phyloP scores from a whole-genome alignment of 192 early-diverging fungal species.

The Dissophora ornata region DNA sequence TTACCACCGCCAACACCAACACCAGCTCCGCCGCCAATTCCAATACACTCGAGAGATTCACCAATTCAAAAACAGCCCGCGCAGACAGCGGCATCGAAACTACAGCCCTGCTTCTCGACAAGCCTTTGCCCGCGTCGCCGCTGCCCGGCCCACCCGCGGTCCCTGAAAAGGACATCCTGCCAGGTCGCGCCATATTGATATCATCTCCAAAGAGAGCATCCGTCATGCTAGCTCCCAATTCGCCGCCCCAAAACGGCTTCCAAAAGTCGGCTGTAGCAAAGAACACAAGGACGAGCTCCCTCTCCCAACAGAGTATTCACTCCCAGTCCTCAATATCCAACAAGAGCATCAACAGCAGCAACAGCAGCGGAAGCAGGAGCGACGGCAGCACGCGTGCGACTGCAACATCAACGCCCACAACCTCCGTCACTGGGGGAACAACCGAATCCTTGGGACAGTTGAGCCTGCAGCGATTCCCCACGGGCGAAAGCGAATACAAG shows the following conservation, averaged over 20 bases:
- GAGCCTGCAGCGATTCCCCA: slow-evolving; percentile 45
- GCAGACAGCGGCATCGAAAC: too few species aligned
- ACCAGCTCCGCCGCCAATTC: slow-evolving; percentile 1
- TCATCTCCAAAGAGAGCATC: background rate
- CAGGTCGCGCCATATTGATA: background rate
- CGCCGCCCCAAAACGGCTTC: background rate
- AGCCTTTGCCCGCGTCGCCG: slow-evolving; percentile 21
- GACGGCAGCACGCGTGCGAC: slow-evolving; percentile 5
- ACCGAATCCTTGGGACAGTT: slow-evolving; percentile 41
- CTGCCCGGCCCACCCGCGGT: background rate
- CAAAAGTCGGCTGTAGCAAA: background rate
- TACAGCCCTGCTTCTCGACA: slow-evolving; percentile 4
- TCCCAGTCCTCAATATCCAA: slow-evolving; percentile 32
- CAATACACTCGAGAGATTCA: background rate
- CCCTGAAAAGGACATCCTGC: background rate
- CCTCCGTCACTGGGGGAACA: slow-evolving; percentile 14
- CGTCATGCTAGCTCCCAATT: background rate
- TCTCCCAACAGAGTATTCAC: slow-evolving; percentile 24
- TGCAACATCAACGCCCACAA: slow-evolving; percentile 4
- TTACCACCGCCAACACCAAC: background rate
- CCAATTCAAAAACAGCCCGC: slow-evolving; percentile 7
- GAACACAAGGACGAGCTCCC: background rate
- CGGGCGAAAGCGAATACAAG: slow-evolving; percentile 44
- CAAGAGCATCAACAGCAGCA: slow-evolving; percentile 26
- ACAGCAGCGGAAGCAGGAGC: slow-evolving; percentile 14